Evolutionary conservation across 257 asterid genomes (phyloP).

Genomic region (Petunia axillaris): DNA sequence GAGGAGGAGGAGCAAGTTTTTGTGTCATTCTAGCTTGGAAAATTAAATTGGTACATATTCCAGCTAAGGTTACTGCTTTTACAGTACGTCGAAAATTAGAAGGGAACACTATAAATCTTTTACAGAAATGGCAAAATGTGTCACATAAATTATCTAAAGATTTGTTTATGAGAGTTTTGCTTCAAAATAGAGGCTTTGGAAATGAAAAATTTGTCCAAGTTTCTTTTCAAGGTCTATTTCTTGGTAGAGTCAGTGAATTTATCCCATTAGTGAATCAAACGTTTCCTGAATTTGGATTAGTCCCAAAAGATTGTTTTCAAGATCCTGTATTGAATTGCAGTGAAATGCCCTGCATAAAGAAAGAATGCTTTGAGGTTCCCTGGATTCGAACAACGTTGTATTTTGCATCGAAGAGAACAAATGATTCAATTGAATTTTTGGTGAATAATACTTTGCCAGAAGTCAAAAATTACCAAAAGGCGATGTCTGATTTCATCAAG

Average conservation of each 20-base stretch:
- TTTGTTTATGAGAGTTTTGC: constrained; percentile 31
- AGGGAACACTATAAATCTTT: constrained; percentile 11
- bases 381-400: constrained; percentile 31
- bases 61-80: constrained; percentile 32
- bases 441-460: constrained; percentile 15
- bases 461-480: constrained; percentile 32
- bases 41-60: constrained; percentile 30
- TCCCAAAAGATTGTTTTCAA: not conserved
- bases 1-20: constrained; percentile 43
- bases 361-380: constrained; percentile 33
- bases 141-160: constrained; percentile 29
- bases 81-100: constrained; percentile 26
- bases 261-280: constrained; percentile 21
- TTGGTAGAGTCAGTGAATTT: constrained; percentile 30
- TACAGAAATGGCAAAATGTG: constrained; percentile 34
- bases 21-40: constrained; percentile 38
- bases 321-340: not conserved
- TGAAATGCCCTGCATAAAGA: not conserved
- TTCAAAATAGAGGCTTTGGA: constrained; percentile 26
- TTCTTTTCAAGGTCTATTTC: constrained; percentile 28
- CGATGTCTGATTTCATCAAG: constrained; percentile 35
- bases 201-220: constrained; percentile 13
- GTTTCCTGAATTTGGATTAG: constrained; percentile 38
- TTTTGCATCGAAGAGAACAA: constrained; percentile 26
- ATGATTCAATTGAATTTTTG: constrained; percentile 28